Base-by-base conservation (phyloP, 176 grass and related monocot genomes). In the Puccinellia tenuiflora region DNA sequence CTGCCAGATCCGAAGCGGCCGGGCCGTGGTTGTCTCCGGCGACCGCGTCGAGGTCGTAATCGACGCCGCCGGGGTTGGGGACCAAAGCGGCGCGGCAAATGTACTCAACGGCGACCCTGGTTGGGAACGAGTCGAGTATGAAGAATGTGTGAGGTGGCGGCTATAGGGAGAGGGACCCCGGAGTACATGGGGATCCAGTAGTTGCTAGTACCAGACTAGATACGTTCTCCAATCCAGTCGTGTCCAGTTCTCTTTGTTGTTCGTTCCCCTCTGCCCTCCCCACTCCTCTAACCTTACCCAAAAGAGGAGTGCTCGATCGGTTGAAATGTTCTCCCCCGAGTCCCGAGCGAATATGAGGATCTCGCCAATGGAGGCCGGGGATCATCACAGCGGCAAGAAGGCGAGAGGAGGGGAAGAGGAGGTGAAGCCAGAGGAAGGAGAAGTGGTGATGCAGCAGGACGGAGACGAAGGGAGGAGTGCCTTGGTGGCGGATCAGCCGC, bases 361-460 rank as follows among this genome's bases (percentile, higher is more conserved):
- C 21, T 59, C 40, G 11, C 14, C 26, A n/a, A 40, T 24, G 50
- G 26, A 25, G 52, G 24, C 46, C 51, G 75, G 53, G 21, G 76
- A 52, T 31, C 42, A 52, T 31, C 42, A 48, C 30, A 10, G 42
- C 84, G 15, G 53, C 84, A 79, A 85, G 84, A 48, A 5, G 76
- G 16, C 9, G 29, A 63, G 60, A 33, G 60, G 60, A 33, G 60
- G 60, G 60, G 60, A 63, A 0, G 60, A 63, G 60, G 70, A 22
- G 66, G 15, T 78, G 38, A 78, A 79, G 39, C 65, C 33, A 8
- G 65, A 33, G 40, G 38, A 18, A 78, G 83, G 48, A 1, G 82
- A 67, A 31, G 15, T 63, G 6, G 52, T 25, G 29, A 60, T 42
- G 52, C 76, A 61, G 52, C 76, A 61, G 12, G 75, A 42, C 29